These are phyloP conservation scores for Aspergillus baeticus DNA, from an alignment of 495 filamentous ascomycete species.

Conservation along the genomic window DNA sequence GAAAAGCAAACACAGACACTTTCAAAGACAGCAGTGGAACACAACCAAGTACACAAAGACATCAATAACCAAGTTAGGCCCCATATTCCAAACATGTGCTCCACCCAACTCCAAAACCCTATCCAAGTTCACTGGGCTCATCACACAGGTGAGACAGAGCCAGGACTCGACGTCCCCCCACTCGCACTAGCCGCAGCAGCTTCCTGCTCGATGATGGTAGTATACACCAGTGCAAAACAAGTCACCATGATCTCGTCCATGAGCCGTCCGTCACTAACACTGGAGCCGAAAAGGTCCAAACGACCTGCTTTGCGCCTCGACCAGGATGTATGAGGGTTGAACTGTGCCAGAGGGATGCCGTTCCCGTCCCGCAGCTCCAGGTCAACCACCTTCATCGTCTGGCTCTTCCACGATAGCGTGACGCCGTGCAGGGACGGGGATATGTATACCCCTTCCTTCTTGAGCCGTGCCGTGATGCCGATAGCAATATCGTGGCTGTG, in stretches of 20 bases:
- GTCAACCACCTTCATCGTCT: slow-evolving; percentile 10
- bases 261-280: background rate
- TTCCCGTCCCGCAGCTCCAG: slow-evolving; percentile 13
- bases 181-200: background rate
- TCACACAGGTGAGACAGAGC: no score
- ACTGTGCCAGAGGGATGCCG: slow-evolving; percentile 2
- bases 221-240: slow-evolving; percentile 3
- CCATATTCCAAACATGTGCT: no score
- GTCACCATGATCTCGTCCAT: slow-evolving; percentile 16
- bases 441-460: slow-evolving; percentile 2
- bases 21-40: no score
- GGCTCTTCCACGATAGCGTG: slow-evolving; percentile 5
- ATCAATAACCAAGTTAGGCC: no score
- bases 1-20: no score
- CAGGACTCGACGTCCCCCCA: background rate
- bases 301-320: background rate
- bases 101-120: no score
- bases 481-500: slow-evolving; percentile 4
- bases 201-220: background rate
- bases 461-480: background rate
- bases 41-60: no score
- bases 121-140: no score
- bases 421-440: slow-evolving; percentile 5
- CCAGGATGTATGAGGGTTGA: slow-evolving; percentile 5
- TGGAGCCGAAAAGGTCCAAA: slow-evolving; percentile 5